Conservation (phyloP, 2,329 filamentous ascomycete genomes). For the Sporothrix pallida region DNA sequence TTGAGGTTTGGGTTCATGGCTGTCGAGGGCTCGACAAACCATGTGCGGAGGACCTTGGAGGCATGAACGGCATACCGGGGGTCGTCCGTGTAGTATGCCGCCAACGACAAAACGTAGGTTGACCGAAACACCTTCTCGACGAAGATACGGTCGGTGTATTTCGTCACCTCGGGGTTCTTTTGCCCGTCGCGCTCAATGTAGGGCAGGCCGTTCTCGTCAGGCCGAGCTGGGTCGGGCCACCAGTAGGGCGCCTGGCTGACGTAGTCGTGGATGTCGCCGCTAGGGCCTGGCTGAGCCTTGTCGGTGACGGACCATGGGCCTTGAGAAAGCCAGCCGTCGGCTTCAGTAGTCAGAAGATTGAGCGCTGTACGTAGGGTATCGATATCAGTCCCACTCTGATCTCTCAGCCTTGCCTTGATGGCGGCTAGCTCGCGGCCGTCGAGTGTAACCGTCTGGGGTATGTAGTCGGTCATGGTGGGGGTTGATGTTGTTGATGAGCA, state of each 20-base stretch:
- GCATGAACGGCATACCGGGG: slow-evolving; percentile 40
- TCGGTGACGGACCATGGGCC: slow-evolving; percentile 42
- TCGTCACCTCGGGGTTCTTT: slow-evolving; percentile 41
- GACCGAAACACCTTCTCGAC: slow-evolving; percentile 42
- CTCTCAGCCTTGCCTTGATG: slow-evolving; percentile 29
- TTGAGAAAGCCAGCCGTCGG: slow-evolving; percentile 39
- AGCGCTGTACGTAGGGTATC: slow-evolving; percentile 27
- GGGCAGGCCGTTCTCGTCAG: slow-evolving; percentile 38
- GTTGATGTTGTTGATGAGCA: background rate
- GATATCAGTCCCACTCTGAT: background rate
- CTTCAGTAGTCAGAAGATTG: slow-evolving; percentile 35
- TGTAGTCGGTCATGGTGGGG: slow-evolving; percentile 23
- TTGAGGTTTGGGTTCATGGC: slow-evolving; percentile 43
- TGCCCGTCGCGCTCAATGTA: slow-evolving; percentile 41
- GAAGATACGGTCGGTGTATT: slow-evolving; percentile 38
- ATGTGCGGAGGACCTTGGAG: slow-evolving; percentile 40
- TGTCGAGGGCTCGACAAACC: slow-evolving; percentile 40
- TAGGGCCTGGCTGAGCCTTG: slow-evolving; percentile 38
- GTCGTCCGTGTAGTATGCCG: slow-evolving; percentile 43
- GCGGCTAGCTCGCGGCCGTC: slow-evolving; percentile 34
- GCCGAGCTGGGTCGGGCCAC: slow-evolving; percentile 38
- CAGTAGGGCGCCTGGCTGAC: slow-evolving; percentile 41
- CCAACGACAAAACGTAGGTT: slow-evolving; percentile 40
- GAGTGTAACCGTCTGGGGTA: slow-evolving; percentile 37
- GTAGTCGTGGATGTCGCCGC: slow-evolving; percentile 40